Evolutionary conservation across 2,329 filamentous ascomycete species (phyloP).

Genomic region (Fusarium luffae): DNA sequence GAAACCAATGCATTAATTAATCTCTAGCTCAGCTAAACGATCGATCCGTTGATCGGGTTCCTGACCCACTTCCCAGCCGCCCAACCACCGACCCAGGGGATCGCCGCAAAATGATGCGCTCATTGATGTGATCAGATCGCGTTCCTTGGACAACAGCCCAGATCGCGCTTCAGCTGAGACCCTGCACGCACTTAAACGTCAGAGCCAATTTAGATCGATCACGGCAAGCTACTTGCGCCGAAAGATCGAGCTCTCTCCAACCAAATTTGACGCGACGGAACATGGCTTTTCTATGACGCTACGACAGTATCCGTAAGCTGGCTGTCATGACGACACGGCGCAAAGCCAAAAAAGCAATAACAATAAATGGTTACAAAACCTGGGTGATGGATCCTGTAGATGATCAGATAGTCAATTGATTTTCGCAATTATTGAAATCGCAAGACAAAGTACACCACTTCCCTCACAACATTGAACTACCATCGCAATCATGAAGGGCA

Average conservation of each 20-base stretch:
- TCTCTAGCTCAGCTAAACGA: not conserved
- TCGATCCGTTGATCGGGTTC: slow-evolving; percentile 9
- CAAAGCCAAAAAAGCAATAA: slow-evolving; percentile 24
- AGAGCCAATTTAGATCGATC: slow-evolving; percentile 12
- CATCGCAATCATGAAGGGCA: slow-evolving; percentile 41
- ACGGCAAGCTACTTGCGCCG: slow-evolving; percentile 5
- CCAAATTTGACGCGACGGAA: not conserved
- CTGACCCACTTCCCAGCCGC: slow-evolving; percentile 16
- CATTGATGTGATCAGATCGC: slow-evolving; percentile 24
- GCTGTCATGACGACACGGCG: slow-evolving; percentile 36
- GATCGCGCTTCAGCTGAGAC: slow-evolving; percentile 18
- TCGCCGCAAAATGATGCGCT: slow-evolving; percentile 30
- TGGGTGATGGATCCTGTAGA: not conserved
- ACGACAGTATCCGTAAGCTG: slow-evolving; percentile 11
- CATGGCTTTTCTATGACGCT: slow-evolving; percentile 34
- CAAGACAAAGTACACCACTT: not conserved
- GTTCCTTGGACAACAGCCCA: slow-evolving; percentile 32
- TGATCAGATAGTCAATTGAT: not conserved
- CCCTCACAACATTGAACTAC: not conserved
- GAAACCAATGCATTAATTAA: not conserved
- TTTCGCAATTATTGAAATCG: not conserved
- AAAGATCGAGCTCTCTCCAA: not conserved
- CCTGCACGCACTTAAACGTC: slow-evolving; percentile 28
- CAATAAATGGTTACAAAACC: slow-evolving; percentile 16
- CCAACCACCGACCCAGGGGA: slow-evolving; percentile 2